Evolutionary conservation across 1,139 yeast genomes (phyloP), one percentile per base, ranked within the genome.

Genomic region (Scheffersomyces segobiensis): DNA sequence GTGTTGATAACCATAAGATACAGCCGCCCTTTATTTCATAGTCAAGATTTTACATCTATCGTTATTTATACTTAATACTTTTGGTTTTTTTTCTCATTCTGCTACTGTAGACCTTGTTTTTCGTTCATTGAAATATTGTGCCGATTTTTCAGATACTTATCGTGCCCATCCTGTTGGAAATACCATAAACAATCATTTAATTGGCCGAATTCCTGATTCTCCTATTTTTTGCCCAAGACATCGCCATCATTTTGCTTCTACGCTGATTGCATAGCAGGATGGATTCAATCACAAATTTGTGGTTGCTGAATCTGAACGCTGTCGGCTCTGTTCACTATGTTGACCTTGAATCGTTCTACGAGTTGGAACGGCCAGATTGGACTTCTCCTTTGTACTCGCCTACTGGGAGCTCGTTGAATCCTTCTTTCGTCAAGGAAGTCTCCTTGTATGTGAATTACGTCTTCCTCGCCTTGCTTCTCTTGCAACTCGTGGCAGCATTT

Each of bases 331-430:
- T 32, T 32, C 42, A 32, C 42, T 10, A 32, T 14, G 42, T 32
- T 8, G 42, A 4, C 42, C 42, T 32, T 7, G 42, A 32, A 8
- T 32, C 42, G 17, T 14, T 32, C 14, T 32, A 32, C 42, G 42
- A 32, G 42, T 17, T 32, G 12, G 42, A 32, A 32, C 42, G 8
- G 21, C 57, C 60, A 5, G 55, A 49, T 8, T 65, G 68, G 68
- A 55, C 61, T 1, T 58, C 57, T 8, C 65, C 66, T 6, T 56
- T 67, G 42, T 62, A 58, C 52, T 56, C 62, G 12, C 66, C 65
- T 1, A 53, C 56, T 14, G 63, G 56, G 8, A 67, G 66, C 53
- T 56, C 69, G 3, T 55, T 67, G 49, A 65, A 65, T 49, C 67
- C 68, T 0, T 55, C 53, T 7, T 67, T 67, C 55, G 52, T 65